Conservation (phyloP, 495 filamentous ascomycete genomes). For the Talaromyces trachyspermus region DNA sequence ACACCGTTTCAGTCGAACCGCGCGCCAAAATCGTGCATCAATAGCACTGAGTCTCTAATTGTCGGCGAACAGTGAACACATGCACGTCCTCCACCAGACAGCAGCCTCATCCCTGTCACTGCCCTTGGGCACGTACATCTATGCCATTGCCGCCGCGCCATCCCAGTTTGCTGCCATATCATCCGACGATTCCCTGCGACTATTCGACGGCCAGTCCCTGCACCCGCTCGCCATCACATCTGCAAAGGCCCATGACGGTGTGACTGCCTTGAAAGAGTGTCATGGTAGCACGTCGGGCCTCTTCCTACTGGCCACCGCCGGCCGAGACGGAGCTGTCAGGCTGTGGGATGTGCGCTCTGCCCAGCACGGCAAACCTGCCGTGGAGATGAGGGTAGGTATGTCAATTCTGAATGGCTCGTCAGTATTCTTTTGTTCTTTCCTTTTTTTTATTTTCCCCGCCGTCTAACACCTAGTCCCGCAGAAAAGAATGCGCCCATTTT, state of each 20-base stretch:
- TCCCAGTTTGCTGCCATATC: slow-evolving; percentile 42
- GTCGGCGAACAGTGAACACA: too few species aligned
- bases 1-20: too few species aligned
- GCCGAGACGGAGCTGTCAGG: slow-evolving; percentile 41
- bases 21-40: too few species aligned
- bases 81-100: slow-evolving; percentile 32
- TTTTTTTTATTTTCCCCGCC: slow-evolving; percentile 7
- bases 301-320: slow-evolving; percentile 34
- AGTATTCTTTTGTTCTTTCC: slow-evolving; percentile 6
- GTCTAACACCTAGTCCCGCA: slow-evolving; percentile 15
- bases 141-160: slow-evolving; percentile 27
- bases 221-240: slow-evolving; percentile 26
- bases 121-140: slow-evolving; percentile 44
- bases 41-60: too few species aligned
- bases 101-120: slow-evolving; percentile 39
- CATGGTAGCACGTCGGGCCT: slow-evolving; percentile 13
- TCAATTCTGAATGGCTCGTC: too few species aligned
- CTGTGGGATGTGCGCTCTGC: slow-evolving; percentile 39
- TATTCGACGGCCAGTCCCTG: slow-evolving; percentile 37
- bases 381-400: slow-evolving; percentile 37
- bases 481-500: slow-evolving; percentile 48
- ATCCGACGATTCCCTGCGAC: slow-evolving; percentile 49
- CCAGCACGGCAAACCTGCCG: slow-evolving; percentile 17
- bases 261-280: slow-evolving; percentile 37
- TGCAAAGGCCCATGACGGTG: slow-evolving; percentile 30